Base-by-base conservation (phyloP, 176 grass and related monocot species). In the Zoysia japonica region DNA sequence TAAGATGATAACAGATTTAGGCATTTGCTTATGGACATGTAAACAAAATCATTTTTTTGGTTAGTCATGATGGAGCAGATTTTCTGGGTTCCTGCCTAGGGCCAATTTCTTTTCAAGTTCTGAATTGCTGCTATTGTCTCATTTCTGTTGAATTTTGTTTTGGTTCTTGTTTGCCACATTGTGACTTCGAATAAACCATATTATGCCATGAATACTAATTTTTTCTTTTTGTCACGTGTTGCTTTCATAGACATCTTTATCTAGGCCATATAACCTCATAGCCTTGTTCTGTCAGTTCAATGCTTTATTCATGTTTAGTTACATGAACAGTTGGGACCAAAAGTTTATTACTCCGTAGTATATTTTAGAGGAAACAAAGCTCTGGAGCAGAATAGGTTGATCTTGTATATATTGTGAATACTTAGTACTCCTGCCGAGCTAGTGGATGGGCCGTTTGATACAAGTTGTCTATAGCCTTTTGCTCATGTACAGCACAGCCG, bases 81-180 rank as follows among this genome's bases (percentile, higher is more conserved):
- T 6, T 16, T n/a, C 11, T 60, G 13, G 5, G 5, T 35, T 17
- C 19, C 55, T 48, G 42, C 5, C 9, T 48, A 11, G 2, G 6
- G 41, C 16, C 10, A 52, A 44, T 8, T 68, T 79, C 15, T 20
- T 72, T 79, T 61, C 5, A 68, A 37, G 2, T 69, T 53, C 44
- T 11, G 39, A 67, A 12, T 74, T 68, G 42, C 13, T 62, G 35
- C 47, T 74, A 73, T 1, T 61, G 8, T 88, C 47, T 70, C 28
- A 19, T 3, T 80, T 84, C 14, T 13, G 6, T 67, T 68, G 38
- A 75, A 69, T 35, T 78, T 61, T 68, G 71, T 53, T 75, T 80
- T 57, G 5, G 5, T n/a, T 74, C 35, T 17, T 4, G 40, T 10
- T 68, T 11, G 12, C 12, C 15, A 55, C 68, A 50, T 36, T 63